Percentiles rank a stretch among this genome's conserved stretches.
Conservation (phyloP, 108 stramenopile species). For the Phaeodactylum tricornutum region DNA sequence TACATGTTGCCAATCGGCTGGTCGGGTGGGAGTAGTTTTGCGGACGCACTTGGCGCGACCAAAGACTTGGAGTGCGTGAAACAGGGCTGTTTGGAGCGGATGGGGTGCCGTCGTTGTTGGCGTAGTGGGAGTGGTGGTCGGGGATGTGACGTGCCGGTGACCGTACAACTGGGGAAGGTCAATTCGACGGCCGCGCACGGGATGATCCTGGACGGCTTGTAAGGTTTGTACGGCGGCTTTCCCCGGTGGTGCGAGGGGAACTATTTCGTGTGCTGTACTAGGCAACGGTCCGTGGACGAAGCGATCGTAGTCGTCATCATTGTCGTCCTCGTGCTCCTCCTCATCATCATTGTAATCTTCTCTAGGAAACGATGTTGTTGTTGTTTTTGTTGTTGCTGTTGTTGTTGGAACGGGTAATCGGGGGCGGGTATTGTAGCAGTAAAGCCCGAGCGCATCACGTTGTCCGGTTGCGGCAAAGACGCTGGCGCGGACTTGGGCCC, state of each 20-base stretch:
- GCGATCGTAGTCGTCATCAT: slow-evolving; percentile 16
- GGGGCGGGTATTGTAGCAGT: slow-evolving; percentile 26
- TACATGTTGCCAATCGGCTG: slow-evolving; percentile 40
- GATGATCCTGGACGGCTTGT: slow-evolving; percentile 3
- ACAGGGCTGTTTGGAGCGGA: slow-evolving; percentile 24
- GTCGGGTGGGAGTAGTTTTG: slow-evolving; percentile 19
- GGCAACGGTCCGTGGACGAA: not conserved
- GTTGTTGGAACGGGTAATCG: not conserved
- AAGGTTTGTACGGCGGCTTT: slow-evolving; percentile 13
- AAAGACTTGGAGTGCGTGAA: slow-evolving; percentile 39
- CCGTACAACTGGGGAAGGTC: not conserved
- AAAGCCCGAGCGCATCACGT: slow-evolving; percentile 53
- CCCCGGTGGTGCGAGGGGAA: slow-evolving; percentile 52
- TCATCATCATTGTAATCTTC: slow-evolving; percentile 19
- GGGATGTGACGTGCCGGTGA: not conserved
- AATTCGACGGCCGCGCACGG: slow-evolving; percentile 7
- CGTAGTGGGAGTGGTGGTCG: not conserved
- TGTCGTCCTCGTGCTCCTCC: slow-evolving; percentile 16
- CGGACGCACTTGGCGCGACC: slow-evolving; percentile 31
- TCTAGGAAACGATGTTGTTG: not conserved
- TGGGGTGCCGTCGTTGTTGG: not conserved
- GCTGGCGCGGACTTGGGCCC: not conserved
- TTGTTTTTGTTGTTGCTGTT: too few relatives aligned
- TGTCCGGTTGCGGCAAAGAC: slow-evolving; percentile 47
- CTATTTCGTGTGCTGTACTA: slow-evolving; percentile 29